Percentiles rank a stretch among this genome's conserved stretches.
Evolutionary conservation across 179 eudicot species (phyloP).

Genomic region (Spinacia oleracea): DNA sequence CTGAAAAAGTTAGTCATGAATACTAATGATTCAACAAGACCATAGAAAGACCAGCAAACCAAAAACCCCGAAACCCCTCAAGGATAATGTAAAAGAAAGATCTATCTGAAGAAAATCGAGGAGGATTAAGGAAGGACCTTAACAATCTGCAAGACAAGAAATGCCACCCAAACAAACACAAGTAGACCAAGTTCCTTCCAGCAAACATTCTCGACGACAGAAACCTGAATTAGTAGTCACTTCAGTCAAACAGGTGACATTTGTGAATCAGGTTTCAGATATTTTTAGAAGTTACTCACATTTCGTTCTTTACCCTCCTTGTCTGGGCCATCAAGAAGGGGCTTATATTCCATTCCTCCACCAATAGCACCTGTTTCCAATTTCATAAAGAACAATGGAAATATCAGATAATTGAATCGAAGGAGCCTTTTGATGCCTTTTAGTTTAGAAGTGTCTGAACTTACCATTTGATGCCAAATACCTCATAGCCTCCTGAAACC

Average conservation of each 20-base stretch:
- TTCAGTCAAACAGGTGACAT: conserved; percentile 21
- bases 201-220: conserved; percentile 59
- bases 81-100: not conserved
- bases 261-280: not conserved
- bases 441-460: conserved; percentile 26
- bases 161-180: conserved; percentile 72
- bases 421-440: not conserved
- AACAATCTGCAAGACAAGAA: conserved; percentile 65
- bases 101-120: not conserved
- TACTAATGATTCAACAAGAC: not conserved
- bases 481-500: conserved; percentile 69
- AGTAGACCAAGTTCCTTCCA: conserved; percentile 91
- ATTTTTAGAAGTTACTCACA: conserved; percentile 33
- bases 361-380: conserved; percentile 39
- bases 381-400: not conserved
- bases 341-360: conserved; percentile 64
- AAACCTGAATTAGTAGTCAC: no score
- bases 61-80: not conserved
- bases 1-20: conserved; percentile 12
- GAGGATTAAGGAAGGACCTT: conserved; percentile 45
- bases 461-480: conserved; percentile 51
- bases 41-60: not conserved
- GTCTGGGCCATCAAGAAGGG: conserved; percentile 73
- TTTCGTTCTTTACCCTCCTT: conserved; percentile 40
- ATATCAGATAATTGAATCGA: not conserved